Evolutionary conservation across 2,329 filamentous ascomycete species (phyloP).

Genomic region (Podosphaera leucotricha): DNA sequence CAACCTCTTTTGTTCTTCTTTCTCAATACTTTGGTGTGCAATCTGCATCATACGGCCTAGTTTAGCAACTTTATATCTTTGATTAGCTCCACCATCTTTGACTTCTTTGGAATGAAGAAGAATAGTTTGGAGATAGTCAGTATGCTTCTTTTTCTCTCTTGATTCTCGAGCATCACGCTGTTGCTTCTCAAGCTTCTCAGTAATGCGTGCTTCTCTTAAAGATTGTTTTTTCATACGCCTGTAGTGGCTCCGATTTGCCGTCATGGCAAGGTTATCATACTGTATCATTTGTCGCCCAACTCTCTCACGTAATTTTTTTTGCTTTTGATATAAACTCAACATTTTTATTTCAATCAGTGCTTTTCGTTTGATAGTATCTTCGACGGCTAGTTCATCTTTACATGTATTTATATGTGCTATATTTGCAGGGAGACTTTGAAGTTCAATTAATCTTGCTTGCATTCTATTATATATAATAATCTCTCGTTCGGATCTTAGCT

Average conservation of each 20-base stretch:
- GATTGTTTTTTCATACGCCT: constrained; percentile 95
- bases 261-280: constrained; percentile 92
- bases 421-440: constrained; percentile 67
- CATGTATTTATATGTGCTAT: constrained; percentile 65
- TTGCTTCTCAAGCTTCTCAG: constrained; percentile 97
- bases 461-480: constrained; percentile 78
- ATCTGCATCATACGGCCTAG: constrained; percentile 70
- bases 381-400: constrained; percentile 43
- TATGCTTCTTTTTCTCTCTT: constrained; percentile 93
- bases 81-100: constrained; percentile 37
- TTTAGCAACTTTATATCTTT: constrained; percentile 58
- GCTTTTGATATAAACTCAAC: constrained; percentile 67
- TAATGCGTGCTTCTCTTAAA: constrained; percentile 82
- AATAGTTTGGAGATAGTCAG: constrained; percentile 74
- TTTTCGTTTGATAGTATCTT: constrained; percentile 68
- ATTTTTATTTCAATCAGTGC: constrained; percentile 92
- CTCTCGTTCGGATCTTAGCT: constrained; percentile 67
- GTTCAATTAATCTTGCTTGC: constrained; percentile 57
- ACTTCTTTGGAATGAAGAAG: constrained; percentile 63
- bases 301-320: constrained; percentile 63
- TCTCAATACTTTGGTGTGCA: constrained; percentile 91
- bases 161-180: constrained; percentile 89
- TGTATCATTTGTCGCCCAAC: constrained; percentile 84
- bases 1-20: constrained; percentile 96
- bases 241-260: constrained; percentile 75